Evolutionary conservation across 2,329 filamentous ascomycete genomes (phyloP), one percentile per base, ranked within the genome.

Genomic region (Endocalyx cinctus): DNA sequence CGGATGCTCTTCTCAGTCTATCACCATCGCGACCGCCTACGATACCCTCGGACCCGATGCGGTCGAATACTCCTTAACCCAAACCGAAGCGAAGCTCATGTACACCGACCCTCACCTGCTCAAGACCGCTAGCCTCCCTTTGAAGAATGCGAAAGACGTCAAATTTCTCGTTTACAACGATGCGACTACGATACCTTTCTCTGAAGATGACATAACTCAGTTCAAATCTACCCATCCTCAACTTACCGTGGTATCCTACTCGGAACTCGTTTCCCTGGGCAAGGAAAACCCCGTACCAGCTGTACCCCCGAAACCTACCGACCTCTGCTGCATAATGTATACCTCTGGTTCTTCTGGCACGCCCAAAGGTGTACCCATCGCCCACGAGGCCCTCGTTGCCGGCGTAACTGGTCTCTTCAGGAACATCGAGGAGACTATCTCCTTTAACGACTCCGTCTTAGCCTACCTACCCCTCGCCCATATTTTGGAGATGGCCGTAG

Each of bases 401-500:
- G 85, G 84, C 35, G 77, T 95, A 45, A 84, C 90, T 29, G 92
- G 92, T 57, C 77, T 95, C 28, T 77, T 82, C 54, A 74, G 75
- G 26, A 80, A 87, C 41, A 80, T 97, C 29, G 85, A 84, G 15
- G 79, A 82, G 38, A 83, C 83, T 51, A 77, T 97, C 31, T 82
- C 81, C 39, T 79, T 83, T 37, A 78, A 74, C 28, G 92, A 98
- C 49, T 75, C 76, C 28, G 71, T 97, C 27, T 74, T 98, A 28
- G 87, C 89, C 15, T 98, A 97, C 61, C 77, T 98, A 11, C 92
- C 92, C 2, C 80, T 94, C 33, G 89, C 92, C 3, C 92, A 98
- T 58, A 97, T 97, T 52, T 80, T 98, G 51, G 92, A 98, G 62
- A 92, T 95, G 62, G 84, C 90, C 38, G 87, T 98, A 46, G 92